Percentiles rank a stretch among this genome's conserved stretches.
Conservation (phyloP, 2,329 filamentous ascomycete genomes). For the Cryphonectria carpinicola region DNA sequence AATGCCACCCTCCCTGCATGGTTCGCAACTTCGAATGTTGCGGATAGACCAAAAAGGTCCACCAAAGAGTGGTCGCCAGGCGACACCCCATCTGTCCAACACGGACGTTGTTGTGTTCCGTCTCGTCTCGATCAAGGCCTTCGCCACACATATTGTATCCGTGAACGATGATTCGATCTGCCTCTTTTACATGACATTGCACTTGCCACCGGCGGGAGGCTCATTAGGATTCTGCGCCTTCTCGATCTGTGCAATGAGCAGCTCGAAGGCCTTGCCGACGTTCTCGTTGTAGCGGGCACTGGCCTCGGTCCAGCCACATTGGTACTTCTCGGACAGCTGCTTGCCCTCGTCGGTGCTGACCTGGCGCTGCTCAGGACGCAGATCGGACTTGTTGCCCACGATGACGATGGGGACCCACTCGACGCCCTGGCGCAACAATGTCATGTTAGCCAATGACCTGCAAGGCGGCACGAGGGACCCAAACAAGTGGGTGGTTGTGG, state of each 20-base stretch:
- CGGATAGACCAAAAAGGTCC: constrained; percentile 4
- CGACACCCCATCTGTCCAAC: not conserved
- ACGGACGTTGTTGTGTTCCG: not conserved
- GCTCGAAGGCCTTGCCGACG: constrained; percentile 88
- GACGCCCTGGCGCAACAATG: constrained; percentile 66
- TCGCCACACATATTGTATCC: not conserved
- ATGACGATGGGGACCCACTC: constrained; percentile 92
- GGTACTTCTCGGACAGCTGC: constrained; percentile 81
- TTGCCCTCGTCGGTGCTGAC: constrained; percentile 85
- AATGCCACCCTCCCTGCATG: not conserved
- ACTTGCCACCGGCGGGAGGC: constrained; percentile 79
- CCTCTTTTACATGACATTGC: constrained; percentile 74
- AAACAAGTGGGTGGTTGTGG: not conserved
- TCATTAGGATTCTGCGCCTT: constrained; percentile 90
- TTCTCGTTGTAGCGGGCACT: constrained; percentile 94
- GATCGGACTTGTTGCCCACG: constrained; percentile 95
- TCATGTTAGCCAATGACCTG: not conserved
- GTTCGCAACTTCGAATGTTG: not conserved
- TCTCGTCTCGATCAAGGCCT: not conserved
- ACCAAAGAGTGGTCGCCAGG: not conserved
- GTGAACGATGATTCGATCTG: not conserved
- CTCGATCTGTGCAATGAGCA: constrained; percentile 93
- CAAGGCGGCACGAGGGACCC: not conserved
- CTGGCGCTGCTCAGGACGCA: constrained; percentile 90
- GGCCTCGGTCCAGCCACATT: constrained; percentile 93